phyloP scores from a whole-genome alignment of 169 alveolate genomes.

The Perkinsus marinus region DNA sequence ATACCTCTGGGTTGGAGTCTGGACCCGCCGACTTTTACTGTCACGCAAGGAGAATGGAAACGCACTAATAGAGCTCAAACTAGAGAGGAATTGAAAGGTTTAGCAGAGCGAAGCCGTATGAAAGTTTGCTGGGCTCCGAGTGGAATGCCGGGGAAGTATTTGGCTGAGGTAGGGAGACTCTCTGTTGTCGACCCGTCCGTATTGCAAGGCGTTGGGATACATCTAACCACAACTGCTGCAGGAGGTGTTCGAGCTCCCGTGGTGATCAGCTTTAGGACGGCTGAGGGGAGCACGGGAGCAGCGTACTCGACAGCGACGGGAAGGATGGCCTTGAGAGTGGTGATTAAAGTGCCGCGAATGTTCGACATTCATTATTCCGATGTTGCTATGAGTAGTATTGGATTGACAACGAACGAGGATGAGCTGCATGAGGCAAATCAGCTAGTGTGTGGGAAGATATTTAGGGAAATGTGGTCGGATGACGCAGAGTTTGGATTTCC shows the following conservation, averaged over 20 bases:
- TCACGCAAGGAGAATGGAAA: not conserved
- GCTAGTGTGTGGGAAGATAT: not conserved
- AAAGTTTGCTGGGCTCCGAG: not conserved
- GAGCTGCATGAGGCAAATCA: not conserved
- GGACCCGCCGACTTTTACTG: not conserved
- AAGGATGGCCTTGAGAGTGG: not conserved
- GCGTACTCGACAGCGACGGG: not conserved
- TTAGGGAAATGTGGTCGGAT: not conserved
- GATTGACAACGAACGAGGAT: not conserved
- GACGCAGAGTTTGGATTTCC: slow-evolving; percentile 5
- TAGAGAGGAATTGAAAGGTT: not conserved
- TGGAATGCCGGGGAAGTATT: not conserved
- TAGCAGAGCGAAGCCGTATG: not conserved
- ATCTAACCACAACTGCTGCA: not conserved
- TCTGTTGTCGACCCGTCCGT: not conserved
- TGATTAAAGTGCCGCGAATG: not conserved
- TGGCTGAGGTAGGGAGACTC: not conserved
- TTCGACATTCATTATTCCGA: not conserved
- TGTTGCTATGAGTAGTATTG: not conserved
- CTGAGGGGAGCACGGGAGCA: not conserved
- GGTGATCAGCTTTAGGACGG: not conserved
- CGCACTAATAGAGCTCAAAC: not conserved
- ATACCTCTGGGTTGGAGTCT: not conserved
- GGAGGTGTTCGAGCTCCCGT: not conserved
- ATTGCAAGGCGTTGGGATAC: not conserved